Base-by-base conservation (phyloP, 2,329 filamentous ascomycete species). In the Ustilaginoidea virens region DNA sequence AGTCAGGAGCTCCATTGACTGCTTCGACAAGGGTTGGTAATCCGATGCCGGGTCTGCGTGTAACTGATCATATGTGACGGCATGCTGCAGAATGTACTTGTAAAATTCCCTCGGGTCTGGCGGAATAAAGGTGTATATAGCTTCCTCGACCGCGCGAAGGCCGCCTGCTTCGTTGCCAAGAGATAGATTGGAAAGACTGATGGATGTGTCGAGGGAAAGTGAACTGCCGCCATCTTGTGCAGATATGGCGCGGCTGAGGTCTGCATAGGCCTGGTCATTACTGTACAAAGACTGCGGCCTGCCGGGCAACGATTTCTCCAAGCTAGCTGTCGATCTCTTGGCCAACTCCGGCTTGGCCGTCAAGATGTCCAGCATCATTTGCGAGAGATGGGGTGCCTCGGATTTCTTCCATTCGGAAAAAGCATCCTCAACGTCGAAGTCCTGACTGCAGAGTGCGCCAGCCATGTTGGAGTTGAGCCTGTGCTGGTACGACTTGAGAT, bases 401-500 rank as follows among this genome's bases (percentile, higher is more conserved):
- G 74, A 70, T 47, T 81, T 87, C 51, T 85, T 92, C 90, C 90
- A 98, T 24, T 72, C 63, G 38, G 86, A 74, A 48, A 86, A 98
- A 3, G 79, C 77, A 35, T 92, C 85, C 32, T 93, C 83, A 12
- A 80, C 56, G 35, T 93, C 83, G 51, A 98, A 98, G 50, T 98
- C 87, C 27, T 85, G 74, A 40, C 69, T 77, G 33, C 76, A 73
- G 27, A 98, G 54, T 1, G 87, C 86, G 33, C 72, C 80, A 25
- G 70, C 65, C 37, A 79, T 80, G 45, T 82, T 77, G 6, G 87
- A 69, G 45, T 79, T 92, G 32, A 98, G 63, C 36, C 87, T 77
- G 37, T 82, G 76, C 50, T 94, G 90, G 48, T 98, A 98, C 7
- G 78, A 71, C 54, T 98, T 98, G 42, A 96, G 66, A 49, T 98